phyloP scores from a whole-genome alignment of 257 asterid genomes.

The Cinchona pubescens region DNA sequence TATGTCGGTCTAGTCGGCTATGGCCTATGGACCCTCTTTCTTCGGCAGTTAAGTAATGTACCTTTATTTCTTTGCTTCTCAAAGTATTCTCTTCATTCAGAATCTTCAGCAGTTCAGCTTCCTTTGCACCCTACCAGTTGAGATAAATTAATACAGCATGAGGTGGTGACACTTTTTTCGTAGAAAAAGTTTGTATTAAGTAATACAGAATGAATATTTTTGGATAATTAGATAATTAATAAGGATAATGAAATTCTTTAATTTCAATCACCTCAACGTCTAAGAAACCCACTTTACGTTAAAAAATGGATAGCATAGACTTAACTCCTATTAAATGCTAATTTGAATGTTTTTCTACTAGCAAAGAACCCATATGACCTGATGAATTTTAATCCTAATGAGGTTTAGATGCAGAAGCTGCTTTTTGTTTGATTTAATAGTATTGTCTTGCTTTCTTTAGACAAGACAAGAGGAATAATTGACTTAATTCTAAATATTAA shows the following conservation, averaged over 20 bases:
- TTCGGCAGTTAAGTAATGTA: neutral
- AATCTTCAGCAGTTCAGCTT: constrained; percentile 10
- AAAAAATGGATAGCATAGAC: no score
- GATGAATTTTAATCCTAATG: neutral
- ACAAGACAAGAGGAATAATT: neutral
- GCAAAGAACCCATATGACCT: neutral
- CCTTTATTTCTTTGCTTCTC: neutral
- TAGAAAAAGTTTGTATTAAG: no score
- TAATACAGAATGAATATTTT: no score
- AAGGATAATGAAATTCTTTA: no score
- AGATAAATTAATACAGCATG: neutral
- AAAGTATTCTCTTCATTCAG: neutral
- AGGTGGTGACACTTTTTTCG: neutral
- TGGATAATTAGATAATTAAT: no score
- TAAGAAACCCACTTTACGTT: no score
- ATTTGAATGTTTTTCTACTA: neutral
- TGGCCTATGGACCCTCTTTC: constrained; percentile 6
- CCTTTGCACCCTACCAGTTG: constrained; percentile 4
- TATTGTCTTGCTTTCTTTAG: constrained; percentile 6
- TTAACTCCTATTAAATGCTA: neutral
- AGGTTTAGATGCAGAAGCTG: neutral
- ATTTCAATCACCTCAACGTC: no score
- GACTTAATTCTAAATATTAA: neutral
- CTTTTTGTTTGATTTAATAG: neutral
- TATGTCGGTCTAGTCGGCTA: constrained; percentile 16